A percentile compares a stretch with the other conserved stretches of the same genome.
Evolutionary conservation across 2,329 filamentous ascomycete genomes (phyloP).

Genomic region (Cyclaneusma minus): DNA sequence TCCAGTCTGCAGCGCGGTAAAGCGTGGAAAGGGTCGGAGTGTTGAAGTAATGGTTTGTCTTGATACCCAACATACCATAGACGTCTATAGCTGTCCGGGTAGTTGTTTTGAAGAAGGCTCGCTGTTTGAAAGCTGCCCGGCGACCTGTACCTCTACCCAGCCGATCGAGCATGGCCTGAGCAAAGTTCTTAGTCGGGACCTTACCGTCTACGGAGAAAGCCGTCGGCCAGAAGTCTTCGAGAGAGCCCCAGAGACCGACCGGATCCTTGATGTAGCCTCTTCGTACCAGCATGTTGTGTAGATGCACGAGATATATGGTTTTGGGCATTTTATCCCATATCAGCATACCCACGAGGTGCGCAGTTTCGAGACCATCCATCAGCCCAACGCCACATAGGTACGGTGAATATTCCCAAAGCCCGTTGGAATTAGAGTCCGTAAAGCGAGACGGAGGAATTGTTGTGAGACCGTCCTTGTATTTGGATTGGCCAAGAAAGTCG

Average conservation of each 20-base stretch:
- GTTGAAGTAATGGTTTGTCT: constrained; percentile 18
- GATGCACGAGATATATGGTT: constrained; percentile 23
- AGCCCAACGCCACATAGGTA: constrained; percentile 30
- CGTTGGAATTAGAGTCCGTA: constrained; percentile 23
- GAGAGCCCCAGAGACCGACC: constrained; percentile 18
- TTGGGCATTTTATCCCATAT: constrained; percentile 26
- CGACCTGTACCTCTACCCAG: constrained; percentile 1
- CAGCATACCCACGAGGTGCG: constrained; percentile 19
- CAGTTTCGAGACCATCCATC: constrained; percentile 25
- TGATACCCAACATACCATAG: constrained; percentile 9
- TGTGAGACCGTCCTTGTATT: constrained; percentile 19
- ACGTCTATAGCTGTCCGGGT: constrained; percentile 4
- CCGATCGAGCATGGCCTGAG: constrained; percentile 8
- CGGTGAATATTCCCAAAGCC: constrained; percentile 31
- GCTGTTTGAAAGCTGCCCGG: constrained; percentile 3
- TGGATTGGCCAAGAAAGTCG: constrained; percentile 23
- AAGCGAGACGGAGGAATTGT: constrained; percentile 26
- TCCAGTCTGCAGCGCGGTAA: constrained; percentile 20
- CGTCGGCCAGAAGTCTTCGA: constrained; percentile 14
- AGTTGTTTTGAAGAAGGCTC: constrained; percentile 1
- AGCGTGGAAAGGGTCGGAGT: constrained; percentile 18
- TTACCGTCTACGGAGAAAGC: constrained; percentile 18
- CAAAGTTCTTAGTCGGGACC: constrained; percentile 17
- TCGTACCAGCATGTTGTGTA: constrained; percentile 31
- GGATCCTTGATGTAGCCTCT: constrained; percentile 22